These are phyloP conservation scores for Leccinum olivaceoglutinosum DNA, from an alignment of 1,284 basidiomycete genomes.

Conservation along the genomic window DNA sequence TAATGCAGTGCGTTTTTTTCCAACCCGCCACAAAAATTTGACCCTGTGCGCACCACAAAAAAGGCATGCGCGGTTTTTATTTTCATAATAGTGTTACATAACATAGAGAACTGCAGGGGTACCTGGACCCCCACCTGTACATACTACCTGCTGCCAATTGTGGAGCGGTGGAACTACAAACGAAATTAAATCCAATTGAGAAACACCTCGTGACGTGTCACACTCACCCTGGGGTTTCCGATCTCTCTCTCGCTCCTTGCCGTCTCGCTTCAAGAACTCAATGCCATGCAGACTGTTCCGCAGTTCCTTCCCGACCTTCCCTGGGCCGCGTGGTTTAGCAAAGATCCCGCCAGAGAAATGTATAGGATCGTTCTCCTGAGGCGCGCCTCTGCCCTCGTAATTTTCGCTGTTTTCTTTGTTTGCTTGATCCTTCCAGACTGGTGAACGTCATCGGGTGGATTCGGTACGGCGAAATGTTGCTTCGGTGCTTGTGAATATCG, in stretches of 20 bases:
- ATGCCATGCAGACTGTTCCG: conserved; percentile 40
- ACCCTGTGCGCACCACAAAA: too few relatives aligned
- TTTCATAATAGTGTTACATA: too few relatives aligned
- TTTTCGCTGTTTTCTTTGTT: conserved; percentile 51
- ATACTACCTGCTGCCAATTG: too few relatives aligned
- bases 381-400: conserved; percentile 5
- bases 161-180: conserved; percentile 30
- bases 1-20: too few relatives aligned
- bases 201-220: conserved; percentile 1
- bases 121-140: too few relatives aligned
- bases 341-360: conserved; percentile 35
- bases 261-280: conserved; percentile 30
- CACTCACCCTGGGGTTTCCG: conserved; percentile 50
- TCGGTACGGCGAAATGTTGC: conserved; percentile 9
- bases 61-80: too few relatives aligned
- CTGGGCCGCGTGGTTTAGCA: conserved; percentile 33
- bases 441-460: conserved; percentile 17
- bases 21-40: too few relatives aligned
- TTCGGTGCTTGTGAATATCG: conserved; percentile 10
- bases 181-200: not conserved
- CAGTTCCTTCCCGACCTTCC: conserved; percentile 45
- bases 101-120: too few relatives aligned
- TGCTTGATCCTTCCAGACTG: conserved; percentile 21
- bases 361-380: conserved; percentile 20
- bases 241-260: conserved; percentile 46